A percentile compares a stretch with the other conserved stretches of the same genome.
These are phyloP conservation scores for Xylariaceae sp. DNA, from an alignment of 2,329 filamentous ascomycete species.

Conservation along the genomic window DNA sequence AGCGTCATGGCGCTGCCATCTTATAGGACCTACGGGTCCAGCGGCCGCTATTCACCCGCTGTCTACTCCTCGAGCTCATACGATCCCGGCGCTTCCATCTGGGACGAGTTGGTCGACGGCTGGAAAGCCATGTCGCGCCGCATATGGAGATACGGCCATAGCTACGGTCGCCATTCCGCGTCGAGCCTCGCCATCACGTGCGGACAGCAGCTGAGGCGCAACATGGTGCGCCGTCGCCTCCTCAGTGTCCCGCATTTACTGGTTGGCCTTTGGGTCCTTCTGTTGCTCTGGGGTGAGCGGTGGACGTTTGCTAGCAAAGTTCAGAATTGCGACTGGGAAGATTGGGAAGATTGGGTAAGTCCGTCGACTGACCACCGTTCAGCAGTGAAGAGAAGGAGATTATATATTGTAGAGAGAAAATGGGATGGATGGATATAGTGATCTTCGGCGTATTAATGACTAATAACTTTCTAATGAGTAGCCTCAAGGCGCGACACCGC, in stretches of 20 bases:
- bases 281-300: constrained; percentile 81
- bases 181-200: constrained; percentile 31
- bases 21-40: constrained; percentile 34
- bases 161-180: constrained; percentile 39
- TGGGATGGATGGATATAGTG: constrained; percentile 1
- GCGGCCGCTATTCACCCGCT: constrained; percentile 14
- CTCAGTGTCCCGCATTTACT: constrained; percentile 64
- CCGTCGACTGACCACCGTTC: neutral
- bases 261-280: constrained; percentile 68
- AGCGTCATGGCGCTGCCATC: constrained; percentile 37
- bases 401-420: neutral
- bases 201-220: constrained; percentile 39
- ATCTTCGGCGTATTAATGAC: constrained; percentile 6
- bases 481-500: constrained; percentile 74
- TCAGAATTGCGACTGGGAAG: constrained; percentile 70
- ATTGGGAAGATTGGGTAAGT: constrained; percentile 90
- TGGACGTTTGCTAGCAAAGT: constrained; percentile 70
- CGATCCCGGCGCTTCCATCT: constrained; percentile 33
- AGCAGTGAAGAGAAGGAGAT: neutral
- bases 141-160: constrained; percentile 41
- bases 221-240: constrained; percentile 48
- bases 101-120: constrained; percentile 37
- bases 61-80: constrained; percentile 21
- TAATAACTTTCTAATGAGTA: constrained; percentile 36
- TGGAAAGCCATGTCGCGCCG: constrained; percentile 30